Conservation (phyloP, 1,284 basidiomycete species). For the Takashimella koratensis region DNA sequence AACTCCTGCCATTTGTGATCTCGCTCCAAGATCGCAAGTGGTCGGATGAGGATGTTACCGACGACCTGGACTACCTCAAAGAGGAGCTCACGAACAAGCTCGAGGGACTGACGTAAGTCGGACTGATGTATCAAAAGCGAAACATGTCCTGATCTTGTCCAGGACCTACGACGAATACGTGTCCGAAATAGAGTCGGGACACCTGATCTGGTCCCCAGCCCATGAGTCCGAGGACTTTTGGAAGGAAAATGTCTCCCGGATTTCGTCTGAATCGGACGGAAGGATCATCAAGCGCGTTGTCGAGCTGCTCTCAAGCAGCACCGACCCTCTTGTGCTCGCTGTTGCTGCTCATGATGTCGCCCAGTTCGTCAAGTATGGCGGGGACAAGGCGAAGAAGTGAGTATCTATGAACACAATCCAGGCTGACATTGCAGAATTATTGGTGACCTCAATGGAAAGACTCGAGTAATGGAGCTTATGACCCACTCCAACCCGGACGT, state of each 20-base stretch:
- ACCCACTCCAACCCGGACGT: slow-evolving; percentile 82
- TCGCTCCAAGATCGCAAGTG: slow-evolving; percentile 82
- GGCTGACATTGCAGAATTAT: slow-evolving; percentile 59
- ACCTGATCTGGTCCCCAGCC: slow-evolving; percentile 89
- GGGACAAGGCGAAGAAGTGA: slow-evolving; percentile 84
- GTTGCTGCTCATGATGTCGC: slow-evolving; percentile 91
- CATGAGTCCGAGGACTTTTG: slow-evolving; percentile 97
- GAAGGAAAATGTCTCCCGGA: slow-evolving; percentile 88
- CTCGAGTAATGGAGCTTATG: slow-evolving; percentile 91
- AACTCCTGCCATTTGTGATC: slow-evolving; percentile 79
- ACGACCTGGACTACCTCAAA: slow-evolving; percentile 81
- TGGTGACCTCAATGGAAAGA: slow-evolving; percentile 80
- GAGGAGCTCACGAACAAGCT: slow-evolving; percentile 77
- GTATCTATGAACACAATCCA: slow-evolving; percentile 26
- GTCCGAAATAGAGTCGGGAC: slow-evolving; percentile 84
- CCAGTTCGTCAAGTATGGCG: slow-evolving; percentile 80
- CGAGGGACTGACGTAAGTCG: slow-evolving; percentile 61
- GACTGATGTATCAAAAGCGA: too few species aligned
- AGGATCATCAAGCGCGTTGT: slow-evolving; percentile 78
- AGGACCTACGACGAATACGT: slow-evolving; percentile 95
- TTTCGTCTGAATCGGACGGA: slow-evolving; percentile 77
- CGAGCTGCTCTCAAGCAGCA: slow-evolving; percentile 64
- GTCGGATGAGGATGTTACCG: slow-evolving; percentile 89
- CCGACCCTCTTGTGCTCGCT: slow-evolving; percentile 71
- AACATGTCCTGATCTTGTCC: slow-evolving; percentile 1